Percentiles rank a stretch among this genome's conserved stretches.
These are phyloP conservation scores for Mycena alexandri DNA, from an alignment of 768 basidiomycete genomes.

Conservation along the genomic window DNA sequence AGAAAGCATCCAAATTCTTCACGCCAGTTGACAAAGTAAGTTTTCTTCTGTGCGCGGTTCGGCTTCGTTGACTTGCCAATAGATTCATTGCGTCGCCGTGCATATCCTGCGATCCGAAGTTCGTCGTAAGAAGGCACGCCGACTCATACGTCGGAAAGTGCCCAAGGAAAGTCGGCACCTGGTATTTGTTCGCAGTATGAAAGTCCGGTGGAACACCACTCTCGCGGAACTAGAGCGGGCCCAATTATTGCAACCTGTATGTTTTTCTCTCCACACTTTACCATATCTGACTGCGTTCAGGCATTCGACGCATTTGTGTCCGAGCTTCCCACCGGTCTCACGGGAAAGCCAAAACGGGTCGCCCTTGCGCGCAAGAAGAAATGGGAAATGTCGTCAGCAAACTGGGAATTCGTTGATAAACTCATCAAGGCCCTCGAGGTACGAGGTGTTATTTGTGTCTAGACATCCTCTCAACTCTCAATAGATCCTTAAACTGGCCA, in stretches of 20 bases:
- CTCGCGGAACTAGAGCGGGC: conserved; percentile 21
- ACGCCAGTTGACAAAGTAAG: conserved; percentile 16
- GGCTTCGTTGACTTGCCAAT: too few relatives aligned
- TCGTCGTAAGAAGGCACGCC: background rate
- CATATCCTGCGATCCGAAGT: conserved; percentile 1
- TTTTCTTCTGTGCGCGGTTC: too few relatives aligned
- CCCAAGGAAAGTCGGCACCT: background rate
- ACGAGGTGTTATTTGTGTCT: background rate
- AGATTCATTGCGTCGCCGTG: conserved; percentile 10
- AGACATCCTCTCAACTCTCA: background rate
- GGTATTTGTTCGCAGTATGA: conserved; percentile 28
- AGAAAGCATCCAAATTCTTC: conserved; percentile 4
- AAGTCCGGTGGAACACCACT: conserved; percentile 30
- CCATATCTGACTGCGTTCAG: background rate
- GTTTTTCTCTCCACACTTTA: background rate
- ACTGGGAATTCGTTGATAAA: conserved; percentile 30
- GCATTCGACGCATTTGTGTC: conserved; percentile 26
- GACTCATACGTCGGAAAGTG: background rate
- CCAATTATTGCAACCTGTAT: conserved; percentile 14
- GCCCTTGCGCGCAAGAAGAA: conserved; percentile 28
- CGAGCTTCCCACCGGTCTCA: conserved; percentile 12
- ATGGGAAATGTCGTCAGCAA: conserved; percentile 16
- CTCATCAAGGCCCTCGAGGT: conserved; percentile 23
- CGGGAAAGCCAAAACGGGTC: conserved; percentile 10
- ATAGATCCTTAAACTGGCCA: conserved; percentile 22